Percentiles rank a stretch among this genome's conserved stretches.
phyloP scores from a whole-genome alignment of 495 filamentous ascomycete genomes.

The Aspergillus indologenus region DNA sequence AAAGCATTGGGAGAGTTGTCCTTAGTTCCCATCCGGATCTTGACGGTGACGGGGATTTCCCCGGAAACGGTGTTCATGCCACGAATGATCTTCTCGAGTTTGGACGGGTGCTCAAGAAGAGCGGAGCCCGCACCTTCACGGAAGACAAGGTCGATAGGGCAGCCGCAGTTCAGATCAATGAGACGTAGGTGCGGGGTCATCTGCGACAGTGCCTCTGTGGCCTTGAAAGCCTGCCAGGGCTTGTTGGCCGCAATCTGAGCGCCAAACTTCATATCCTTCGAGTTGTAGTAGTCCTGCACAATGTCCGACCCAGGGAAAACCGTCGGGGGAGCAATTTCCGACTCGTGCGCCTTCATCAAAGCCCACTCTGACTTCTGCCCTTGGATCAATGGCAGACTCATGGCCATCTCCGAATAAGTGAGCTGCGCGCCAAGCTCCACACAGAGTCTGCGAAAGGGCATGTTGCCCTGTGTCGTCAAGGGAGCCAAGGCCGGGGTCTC shows the following conservation, averaged over 20 bases:
- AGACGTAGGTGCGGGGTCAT: constrained; percentile 79
- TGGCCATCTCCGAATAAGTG: constrained; percentile 98
- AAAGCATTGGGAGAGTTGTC: constrained; percentile 75
- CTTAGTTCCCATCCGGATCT: constrained; percentile 88
- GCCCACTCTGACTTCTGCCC: constrained; percentile 92
- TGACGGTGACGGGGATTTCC: constrained; percentile 84
- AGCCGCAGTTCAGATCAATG: constrained; percentile 94
- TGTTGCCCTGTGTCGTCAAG: constrained; percentile 90
- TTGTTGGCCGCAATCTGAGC: constrained; percentile 90
- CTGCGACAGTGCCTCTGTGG: constrained; percentile 73
- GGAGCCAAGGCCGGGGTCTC: constrained; percentile 92
- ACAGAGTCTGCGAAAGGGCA: constrained; percentile 94
- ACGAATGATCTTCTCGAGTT: constrained; percentile 84
- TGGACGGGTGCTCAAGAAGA: constrained; percentile 77
- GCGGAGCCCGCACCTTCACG: constrained; percentile 86
- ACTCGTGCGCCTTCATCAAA: constrained; percentile 82
- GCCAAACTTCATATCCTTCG: constrained; percentile 81
- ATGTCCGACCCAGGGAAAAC: constrained; percentile 44
- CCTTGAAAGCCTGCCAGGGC: constrained; percentile 80
- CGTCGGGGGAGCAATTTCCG: constrained; percentile 66
- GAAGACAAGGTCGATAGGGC: constrained; percentile 91
- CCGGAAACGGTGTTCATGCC: constrained; percentile 92
- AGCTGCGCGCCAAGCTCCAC: constrained; percentile 83
- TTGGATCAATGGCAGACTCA: constrained; percentile 87
- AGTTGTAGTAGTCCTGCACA: constrained; percentile 72